phyloP scores from a whole-genome alignment of 768 basidiomycete genomes.

The Lactarius deliciosus region DNA sequence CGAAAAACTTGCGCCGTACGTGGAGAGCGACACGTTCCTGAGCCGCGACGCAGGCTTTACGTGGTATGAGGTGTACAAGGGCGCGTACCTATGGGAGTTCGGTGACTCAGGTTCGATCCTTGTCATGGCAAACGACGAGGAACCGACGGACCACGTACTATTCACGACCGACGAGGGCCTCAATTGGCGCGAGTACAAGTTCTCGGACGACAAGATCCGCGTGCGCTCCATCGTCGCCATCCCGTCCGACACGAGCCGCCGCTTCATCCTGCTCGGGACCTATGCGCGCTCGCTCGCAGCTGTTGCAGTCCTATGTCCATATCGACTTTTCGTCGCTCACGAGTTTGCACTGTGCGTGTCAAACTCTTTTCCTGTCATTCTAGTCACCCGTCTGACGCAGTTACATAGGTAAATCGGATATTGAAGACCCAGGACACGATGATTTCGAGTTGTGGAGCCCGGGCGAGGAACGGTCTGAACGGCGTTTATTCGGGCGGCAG shows the following conservation, averaged over 20 bases:
- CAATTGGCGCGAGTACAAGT: constrained; percentile 86
- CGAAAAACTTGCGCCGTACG: constrained; percentile 73
- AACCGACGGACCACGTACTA: constrained; percentile 82
- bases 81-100: constrained; percentile 97
- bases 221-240: constrained; percentile 82
- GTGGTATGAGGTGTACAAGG: constrained; percentile 98
- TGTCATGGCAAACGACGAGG: constrained; percentile 94
- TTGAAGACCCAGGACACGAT: constrained; percentile 74
- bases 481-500: constrained; percentile 90
- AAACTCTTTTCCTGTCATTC: constrained; percentile 1
- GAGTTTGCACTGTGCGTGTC: constrained; percentile 63
- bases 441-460: constrained; percentile 99
- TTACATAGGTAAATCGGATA: constrained; percentile 59
- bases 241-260: constrained; percentile 83
- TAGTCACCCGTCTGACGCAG: constrained; percentile 14
- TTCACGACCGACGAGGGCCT: constrained; percentile 90
- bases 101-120: constrained; percentile 95
- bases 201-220: constrained; percentile 69
- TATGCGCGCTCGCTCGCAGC: constrained; percentile 47
- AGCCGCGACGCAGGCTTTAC: constrained; percentile 96
- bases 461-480: constrained; percentile 81
- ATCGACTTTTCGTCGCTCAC: constrained; percentile 87
- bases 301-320: constrained; percentile 78
- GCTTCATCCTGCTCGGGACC: constrained; percentile 82
- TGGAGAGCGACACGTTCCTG: constrained; percentile 91